Evolutionary conservation across 208 protist species (phyloP), one percentile per base, ranked within the genome.

Genomic region (Trypanosoma conorhini): DNA sequence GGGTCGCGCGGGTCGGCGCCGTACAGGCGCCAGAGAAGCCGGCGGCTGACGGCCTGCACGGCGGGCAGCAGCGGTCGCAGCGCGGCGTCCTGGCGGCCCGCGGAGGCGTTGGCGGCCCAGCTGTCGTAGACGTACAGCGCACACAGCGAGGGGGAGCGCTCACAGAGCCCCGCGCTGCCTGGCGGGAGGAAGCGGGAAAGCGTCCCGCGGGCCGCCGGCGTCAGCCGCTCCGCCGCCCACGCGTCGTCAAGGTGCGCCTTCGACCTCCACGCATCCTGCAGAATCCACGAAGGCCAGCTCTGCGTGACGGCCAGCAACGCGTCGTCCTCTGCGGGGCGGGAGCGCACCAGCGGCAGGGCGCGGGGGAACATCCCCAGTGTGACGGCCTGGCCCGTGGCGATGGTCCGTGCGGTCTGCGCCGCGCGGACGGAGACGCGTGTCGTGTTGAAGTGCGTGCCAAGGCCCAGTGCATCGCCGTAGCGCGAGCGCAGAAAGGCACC

Each of bases 21-120:
- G 24, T 72, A 72, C 13, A 72, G 59, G 13, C 67, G 57, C 67
- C 67, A 72, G 13, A 63, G 24, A 57, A 72, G 56, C 13, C 67
- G 57, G 15, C 42, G 52, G 33, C 33, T 65, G 8, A 72, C 22
- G n/a, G 31, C 33, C 35, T 59, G 46, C 30, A 65, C n/a, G 19
- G 33, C 13, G 15, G 17, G 22, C 12, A 65, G 22, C 3, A 72
- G 24, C 19, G 67, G 67, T n/a, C 65, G 30, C 48, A 72, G 30
- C 9, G 57, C 22, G 21, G 67, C 57, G 30, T 72, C 58, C 35
- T 48, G 15, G n/a, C 28, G 10, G n/a, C 58, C 58, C 28, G 40
- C 30, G 51, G 67, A 72, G 33, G 50, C 48, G 40, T 72, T 72
- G 7, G 66, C 67, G 30, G 58, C 31, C 42, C 58, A 72, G 33